Evolutionary conservation across 805 yeast species (phyloP).

Genomic region (Candida ovalis): DNA sequence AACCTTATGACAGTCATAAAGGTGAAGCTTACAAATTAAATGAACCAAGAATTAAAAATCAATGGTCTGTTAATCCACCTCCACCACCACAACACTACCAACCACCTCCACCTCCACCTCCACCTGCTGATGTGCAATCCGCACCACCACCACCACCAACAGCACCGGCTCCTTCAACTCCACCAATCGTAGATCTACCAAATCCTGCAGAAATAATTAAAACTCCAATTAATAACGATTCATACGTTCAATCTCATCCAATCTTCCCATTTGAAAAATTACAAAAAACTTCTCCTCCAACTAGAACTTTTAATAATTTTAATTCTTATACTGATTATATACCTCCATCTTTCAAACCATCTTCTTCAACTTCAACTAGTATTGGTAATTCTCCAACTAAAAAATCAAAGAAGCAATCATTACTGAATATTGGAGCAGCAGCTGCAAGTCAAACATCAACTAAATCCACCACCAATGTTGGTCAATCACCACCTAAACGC

Average conservation of each 20-base stretch:
- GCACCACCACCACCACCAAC: background rate
- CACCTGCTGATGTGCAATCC: background rate
- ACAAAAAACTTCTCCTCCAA: background rate
- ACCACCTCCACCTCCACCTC: background rate
- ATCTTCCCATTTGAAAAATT: constrained; percentile 36
- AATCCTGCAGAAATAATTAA: background rate
- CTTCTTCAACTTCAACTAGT: background rate
- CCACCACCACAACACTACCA: background rate
- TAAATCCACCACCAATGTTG: background rate
- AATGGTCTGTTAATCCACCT: constrained; percentile 10
- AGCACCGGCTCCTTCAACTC: background rate
- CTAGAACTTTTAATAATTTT: constrained; percentile 1
- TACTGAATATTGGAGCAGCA: background rate
- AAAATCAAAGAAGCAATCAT: background rate
- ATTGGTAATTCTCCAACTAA: background rate
- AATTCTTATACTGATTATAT: background rate
- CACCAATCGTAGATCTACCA: no score
- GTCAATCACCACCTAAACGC: no score
- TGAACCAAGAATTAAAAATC: constrained; percentile 20
- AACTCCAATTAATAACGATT: constrained; percentile 7
- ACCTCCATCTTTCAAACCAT: background rate
- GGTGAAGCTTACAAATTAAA: constrained; percentile 33
- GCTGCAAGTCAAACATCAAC: background rate
- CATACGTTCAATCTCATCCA: constrained; percentile 27
- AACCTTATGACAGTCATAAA: constrained; percentile 15